A percentile compares a stretch with the other conserved stretches of the same genome.
Conservation (phyloP, 768 basidiomycete species). For the Mycena metata region DNA sequence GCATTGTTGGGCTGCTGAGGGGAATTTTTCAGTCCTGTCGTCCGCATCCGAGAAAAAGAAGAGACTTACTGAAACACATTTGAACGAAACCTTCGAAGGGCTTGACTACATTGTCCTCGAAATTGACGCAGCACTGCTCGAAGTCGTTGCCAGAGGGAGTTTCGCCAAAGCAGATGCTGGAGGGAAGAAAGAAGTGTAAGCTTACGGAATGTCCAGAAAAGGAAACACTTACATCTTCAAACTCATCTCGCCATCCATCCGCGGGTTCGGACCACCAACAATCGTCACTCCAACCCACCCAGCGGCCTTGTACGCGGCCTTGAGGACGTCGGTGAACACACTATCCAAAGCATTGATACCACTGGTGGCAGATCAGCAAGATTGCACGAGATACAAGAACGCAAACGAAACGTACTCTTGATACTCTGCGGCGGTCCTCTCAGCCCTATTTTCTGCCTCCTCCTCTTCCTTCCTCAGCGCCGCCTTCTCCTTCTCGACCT, state of each 20-base stretch:
- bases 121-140: conserved; percentile 8
- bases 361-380: too few species aligned
- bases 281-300: conserved; percentile 15
- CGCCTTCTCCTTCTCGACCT: too few species aligned
- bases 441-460: too few species aligned
- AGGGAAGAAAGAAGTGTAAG: neutral
- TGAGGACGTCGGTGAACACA: conserved; percentile 5
- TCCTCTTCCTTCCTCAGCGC: too few species aligned
- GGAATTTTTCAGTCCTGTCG: neutral
- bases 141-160: conserved; percentile 24
- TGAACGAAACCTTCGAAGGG: conserved; percentile 1
- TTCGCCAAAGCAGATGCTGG: conserved; percentile 20
- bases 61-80: neutral
- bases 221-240: conserved; percentile 13
- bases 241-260: conserved; percentile 5
- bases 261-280: conserved; percentile 11
- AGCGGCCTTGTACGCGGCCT: neutral
- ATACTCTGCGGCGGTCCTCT: too few species aligned
- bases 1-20: too few species aligned
- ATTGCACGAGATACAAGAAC: too few species aligned
- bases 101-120: conserved; percentile 4
- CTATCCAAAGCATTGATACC: neutral
- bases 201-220: neutral
- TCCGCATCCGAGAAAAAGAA: neutral
- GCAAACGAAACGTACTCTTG: too few species aligned